Conservation (phyloP, 1,139 yeast species). For the Pichia sp. region DNA sequence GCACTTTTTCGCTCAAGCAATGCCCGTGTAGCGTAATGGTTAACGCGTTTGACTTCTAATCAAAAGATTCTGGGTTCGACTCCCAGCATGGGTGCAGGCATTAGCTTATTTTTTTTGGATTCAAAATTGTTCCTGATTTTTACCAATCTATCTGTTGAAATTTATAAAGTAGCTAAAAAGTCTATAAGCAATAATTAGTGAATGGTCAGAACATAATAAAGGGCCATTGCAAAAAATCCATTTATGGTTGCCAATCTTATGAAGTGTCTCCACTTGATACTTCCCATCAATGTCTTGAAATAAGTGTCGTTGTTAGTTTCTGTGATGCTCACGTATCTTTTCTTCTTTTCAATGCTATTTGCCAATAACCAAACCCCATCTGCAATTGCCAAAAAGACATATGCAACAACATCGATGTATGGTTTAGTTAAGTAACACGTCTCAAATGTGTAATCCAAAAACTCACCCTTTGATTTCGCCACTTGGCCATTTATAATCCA, state of each 20-base stretch:
- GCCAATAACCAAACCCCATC: slow-evolving; percentile 23
- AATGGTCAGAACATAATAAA: slow-evolving; percentile 3
- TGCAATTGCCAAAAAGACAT: slow-evolving; percentile 39
- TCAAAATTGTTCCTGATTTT: too few species aligned
- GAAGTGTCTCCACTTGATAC: slow-evolving; percentile 3
- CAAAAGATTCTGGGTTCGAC: too few species aligned
- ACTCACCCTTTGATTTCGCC: slow-evolving; percentile 12
- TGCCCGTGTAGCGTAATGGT: too few species aligned
- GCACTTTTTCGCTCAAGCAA: too few species aligned
- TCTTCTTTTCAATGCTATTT: slow-evolving; percentile 8
- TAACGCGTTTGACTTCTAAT: too few species aligned
- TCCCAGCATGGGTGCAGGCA: too few species aligned
- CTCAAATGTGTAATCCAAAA: slow-evolving; percentile 34
- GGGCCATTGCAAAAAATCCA: not conserved
- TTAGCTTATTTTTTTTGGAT: too few species aligned
- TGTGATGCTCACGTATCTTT: slow-evolving; percentile 11
- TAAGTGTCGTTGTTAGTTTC: slow-evolving; percentile 1
- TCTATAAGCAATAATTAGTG: too few species aligned
- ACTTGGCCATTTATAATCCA: slow-evolving; percentile 16
- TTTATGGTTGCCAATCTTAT: not conserved
- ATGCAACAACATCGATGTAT: slow-evolving; percentile 42
- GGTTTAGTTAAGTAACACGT: slow-evolving; percentile 52
- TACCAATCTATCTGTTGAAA: too few species aligned
- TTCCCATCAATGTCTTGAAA: not conserved
- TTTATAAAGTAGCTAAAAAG: too few species aligned